phyloP scores from a whole-genome alignment of 2,329 filamentous ascomycete species.

The Exophiala mesophila region DNA sequence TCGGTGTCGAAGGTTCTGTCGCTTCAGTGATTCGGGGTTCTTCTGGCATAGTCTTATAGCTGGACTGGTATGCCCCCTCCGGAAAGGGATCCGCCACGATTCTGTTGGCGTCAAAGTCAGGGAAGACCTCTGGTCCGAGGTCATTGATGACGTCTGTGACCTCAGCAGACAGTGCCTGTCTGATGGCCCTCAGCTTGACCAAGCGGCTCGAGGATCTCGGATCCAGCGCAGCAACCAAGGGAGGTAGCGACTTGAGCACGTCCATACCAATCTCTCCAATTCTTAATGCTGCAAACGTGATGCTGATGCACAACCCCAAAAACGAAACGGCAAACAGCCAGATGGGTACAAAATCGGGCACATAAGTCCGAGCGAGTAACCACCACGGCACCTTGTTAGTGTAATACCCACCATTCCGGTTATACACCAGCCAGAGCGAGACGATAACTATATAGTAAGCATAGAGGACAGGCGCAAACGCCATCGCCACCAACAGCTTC shows the following conservation, averaged over 20 bases:
- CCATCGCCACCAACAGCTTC: conserved; percentile 86
- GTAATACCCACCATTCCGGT: conserved; percentile 76
- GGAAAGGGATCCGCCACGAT: conserved; percentile 56
- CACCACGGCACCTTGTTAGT: conserved; percentile 76
- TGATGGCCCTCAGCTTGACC: conserved; percentile 66
- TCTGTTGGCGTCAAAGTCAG: conserved; percentile 81
- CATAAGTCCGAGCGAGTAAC: conserved; percentile 58
- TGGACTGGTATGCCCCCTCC: conserved; percentile 29
- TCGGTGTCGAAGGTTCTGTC: conserved; percentile 29
- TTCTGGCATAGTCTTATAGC: conserved; percentile 23
- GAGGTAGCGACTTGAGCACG: conserved; percentile 88
- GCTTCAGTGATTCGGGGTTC: conserved; percentile 28
- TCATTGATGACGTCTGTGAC: conserved; percentile 93
- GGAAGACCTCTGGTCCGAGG: conserved; percentile 90
- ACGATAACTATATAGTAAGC: conserved; percentile 72
- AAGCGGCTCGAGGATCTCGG: conserved; percentile 81
- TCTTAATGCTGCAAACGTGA: conserved; percentile 88
- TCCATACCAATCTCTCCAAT: conserved; percentile 99
- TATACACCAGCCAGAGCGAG: conserved; percentile 71
- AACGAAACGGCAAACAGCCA: conserved; percentile 71
- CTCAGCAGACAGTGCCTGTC: conserved; percentile 69
- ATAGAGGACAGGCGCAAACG: conserved; percentile 75
- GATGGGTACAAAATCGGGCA: conserved; percentile 74
- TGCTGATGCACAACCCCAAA: conserved; percentile 74
- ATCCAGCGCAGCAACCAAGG: conserved; percentile 77